phyloP scores from a whole-genome alignment of 768 basidiomycete species.

The Kwoniella europaea region DNA sequence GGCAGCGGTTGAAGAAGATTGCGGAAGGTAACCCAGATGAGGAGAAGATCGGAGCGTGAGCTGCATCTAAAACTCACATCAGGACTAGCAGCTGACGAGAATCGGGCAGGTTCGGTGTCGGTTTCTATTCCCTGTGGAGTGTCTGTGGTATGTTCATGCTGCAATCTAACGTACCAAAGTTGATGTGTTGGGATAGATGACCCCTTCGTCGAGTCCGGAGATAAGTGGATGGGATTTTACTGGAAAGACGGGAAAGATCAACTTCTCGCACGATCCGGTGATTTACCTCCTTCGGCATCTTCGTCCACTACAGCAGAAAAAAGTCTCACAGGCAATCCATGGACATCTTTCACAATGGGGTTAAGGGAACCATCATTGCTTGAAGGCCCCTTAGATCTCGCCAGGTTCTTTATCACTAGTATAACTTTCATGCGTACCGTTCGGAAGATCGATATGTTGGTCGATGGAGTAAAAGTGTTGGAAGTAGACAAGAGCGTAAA shows the following conservation, averaged over 20 bases:
- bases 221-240: slow-evolving; percentile 91
- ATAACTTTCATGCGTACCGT: slow-evolving; percentile 91
- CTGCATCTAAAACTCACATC: background rate
- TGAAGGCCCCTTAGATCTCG: slow-evolving; percentile 77
- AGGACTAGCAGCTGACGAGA: slow-evolving; percentile 45
- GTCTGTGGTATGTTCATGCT: slow-evolving; percentile 36
- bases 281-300: slow-evolving; percentile 57
- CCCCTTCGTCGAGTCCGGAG: slow-evolving; percentile 63
- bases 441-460: slow-evolving; percentile 74
- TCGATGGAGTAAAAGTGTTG: slow-evolving; percentile 68
- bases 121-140: slow-evolving; percentile 52
- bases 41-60: slow-evolving; percentile 84
- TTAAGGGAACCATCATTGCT: slow-evolving; percentile 80
- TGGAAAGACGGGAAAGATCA: slow-evolving; percentile 95
- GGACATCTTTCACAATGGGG: slow-evolving; percentile 90
- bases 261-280: slow-evolving; percentile 80
- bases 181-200: slow-evolving; percentile 35
- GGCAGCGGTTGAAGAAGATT: slow-evolving; percentile 89
- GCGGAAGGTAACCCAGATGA: slow-evolving; percentile 95
- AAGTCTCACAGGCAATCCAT: slow-evolving; percentile 60
- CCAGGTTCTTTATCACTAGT: slow-evolving; percentile 84
- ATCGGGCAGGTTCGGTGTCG: slow-evolving; percentile 58
- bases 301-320: slow-evolving; percentile 55
- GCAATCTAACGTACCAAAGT: background rate
- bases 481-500: slow-evolving; percentile 53